Percentiles rank a stretch among this genome's conserved stretches.
These are phyloP conservation scores for Naegleria fowleri DNA, from an alignment of 208 protist genomes.

Conservation along the genomic window DNA sequence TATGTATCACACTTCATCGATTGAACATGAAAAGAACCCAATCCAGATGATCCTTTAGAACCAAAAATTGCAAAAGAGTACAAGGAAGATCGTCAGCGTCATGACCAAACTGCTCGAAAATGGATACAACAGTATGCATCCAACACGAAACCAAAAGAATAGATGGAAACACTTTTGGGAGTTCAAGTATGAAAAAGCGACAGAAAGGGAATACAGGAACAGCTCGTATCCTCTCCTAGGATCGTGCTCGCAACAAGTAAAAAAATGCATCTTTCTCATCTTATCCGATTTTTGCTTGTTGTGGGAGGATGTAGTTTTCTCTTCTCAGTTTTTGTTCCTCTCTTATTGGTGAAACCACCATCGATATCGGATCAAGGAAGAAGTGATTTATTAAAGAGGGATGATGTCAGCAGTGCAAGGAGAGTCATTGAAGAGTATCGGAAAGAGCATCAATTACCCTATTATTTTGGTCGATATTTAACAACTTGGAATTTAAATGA, in stretches of 20 bases:
- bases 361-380: not conserved
- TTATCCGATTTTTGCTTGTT: not conserved
- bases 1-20: too few species aligned
- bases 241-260: too few species aligned
- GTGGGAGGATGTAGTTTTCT: not conserved
- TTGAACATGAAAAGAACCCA: slow-evolving; percentile 63
- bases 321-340: not conserved
- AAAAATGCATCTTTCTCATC: not conserved
- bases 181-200: too few species aligned
- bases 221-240: too few species aligned
- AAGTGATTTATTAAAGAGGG: not conserved
- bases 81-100: not conserved
- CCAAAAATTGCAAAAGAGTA: slow-evolving; percentile 10
- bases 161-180: too few species aligned
- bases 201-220: too few species aligned
- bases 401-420: not conserved
- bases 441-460: not conserved
- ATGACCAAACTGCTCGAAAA: not conserved
- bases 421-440: not conserved
- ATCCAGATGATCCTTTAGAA: slow-evolving; percentile 62
- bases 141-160: too few species aligned
- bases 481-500: not conserved
- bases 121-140: too few species aligned
- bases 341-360: not conserved
- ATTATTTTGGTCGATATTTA: slow-evolving; percentile 9